Base-by-base conservation (phyloP, 192 early-diverging fungal species). In the Rhizophagus clarus region DNA sequence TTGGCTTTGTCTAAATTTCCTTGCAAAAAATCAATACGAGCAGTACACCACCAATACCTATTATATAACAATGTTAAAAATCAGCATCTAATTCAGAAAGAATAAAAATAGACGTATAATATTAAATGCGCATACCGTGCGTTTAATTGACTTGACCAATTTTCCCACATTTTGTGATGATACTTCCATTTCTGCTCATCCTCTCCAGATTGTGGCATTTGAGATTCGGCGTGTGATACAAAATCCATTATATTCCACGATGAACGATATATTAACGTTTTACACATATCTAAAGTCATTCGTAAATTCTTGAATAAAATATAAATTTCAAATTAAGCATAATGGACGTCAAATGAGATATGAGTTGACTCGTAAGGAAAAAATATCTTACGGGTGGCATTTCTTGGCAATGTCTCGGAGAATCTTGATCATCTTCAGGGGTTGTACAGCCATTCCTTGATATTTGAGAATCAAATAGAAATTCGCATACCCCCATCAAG, bases 21-120 rank as follows among this genome's bases (percentile, higher is more conserved):
- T 77, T 40, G 37, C 47, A 34, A 77, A 40, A 77, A 37, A 10
- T 63, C 61, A 10, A 77, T 77, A 26, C 47, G 31, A 17, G 61
- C 60, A 15, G 8, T 31, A 40, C 37, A 62, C 75, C 75, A 77
- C 51, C 60, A 64, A 45, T 61, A 75, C 0, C 74, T 75, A 56
- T 51, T 26, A 17, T 4, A 56, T 22, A 3, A 22, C 17, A 17
- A 20, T 20, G 14, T 70, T 34, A 14, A 40, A 2, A 17, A 34
- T 8, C 1, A 20, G 7, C 2, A 24, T 70, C 22, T 20, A 37
- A 34, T 32, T 14, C 32, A 40, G 8, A 31, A 40, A 70, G 68
- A 70, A 40, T 40, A 12, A 45, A 45, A 10, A 42, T 37, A 70
- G 1, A 3, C 62, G 12, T 31, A 7, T 6, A 15, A 7, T 22